Base-by-base conservation (phyloP, 176 grass and related monocot genomes). In the Zea luxurians region DNA sequence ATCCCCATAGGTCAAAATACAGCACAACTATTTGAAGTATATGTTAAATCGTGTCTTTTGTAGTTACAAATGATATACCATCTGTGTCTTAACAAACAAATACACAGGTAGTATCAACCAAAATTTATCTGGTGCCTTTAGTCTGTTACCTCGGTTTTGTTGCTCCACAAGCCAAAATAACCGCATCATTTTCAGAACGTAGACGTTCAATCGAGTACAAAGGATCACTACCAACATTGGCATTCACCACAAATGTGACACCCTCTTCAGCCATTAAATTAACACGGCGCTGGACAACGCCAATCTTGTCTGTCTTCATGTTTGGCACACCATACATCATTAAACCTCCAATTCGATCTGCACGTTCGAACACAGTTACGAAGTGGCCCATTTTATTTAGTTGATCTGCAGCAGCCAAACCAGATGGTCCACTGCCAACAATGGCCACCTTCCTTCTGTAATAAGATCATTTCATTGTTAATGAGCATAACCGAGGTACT, bases 301-400 rank as follows among this genome's bases (percentile, higher is more conserved):
- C 86, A 17, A 92, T 66, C 88, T 99, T 99, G 68, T 99, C 90
- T 36, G 96, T 83, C 82, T 99, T 99, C 96, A 99, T 99, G 92
- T 99, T 99, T 76, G 96, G 96, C 55, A 99, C 96, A 37, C 96
- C 96, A 85, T 99, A 99, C 96, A 99, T 99, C 96, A 99, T 99
- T 61, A 99, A 78, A 63, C 92, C 96, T 48, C 96, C 96, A 63
- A 96, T 93, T 71, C 96, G 89, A 61, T 99, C 96, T 35, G 96
- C 81, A 52, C 92, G 92, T 81, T 99, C 96, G 79, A 90, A 99
- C 43, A 99, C 96, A 71, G 96, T 96, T 55, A 99, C 96, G 41
- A 85, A 87, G 79, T 99, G 96, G 36, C 96, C 96, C 96, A 95
- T 91, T 87, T 99, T 99, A 77, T 99, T 99, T 64, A 99, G 76